Evolutionary conservation across 495 filamentous ascomycete genomes (phyloP).

Genomic region (Hypoxylon perforatum): DNA sequence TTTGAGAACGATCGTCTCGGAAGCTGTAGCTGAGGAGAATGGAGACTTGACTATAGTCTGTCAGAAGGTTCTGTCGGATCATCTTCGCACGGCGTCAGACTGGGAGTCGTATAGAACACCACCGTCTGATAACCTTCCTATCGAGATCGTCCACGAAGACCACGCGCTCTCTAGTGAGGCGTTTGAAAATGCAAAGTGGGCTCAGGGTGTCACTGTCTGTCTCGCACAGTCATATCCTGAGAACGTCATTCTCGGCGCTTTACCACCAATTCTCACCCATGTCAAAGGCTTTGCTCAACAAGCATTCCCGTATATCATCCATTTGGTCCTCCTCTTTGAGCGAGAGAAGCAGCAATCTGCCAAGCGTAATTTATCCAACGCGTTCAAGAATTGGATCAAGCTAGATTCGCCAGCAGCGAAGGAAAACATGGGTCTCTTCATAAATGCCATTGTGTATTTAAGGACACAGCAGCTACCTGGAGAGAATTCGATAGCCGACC

Average conservation of each 20-base stretch:
- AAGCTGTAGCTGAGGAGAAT: constrained; percentile 54
- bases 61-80: constrained; percentile 55
- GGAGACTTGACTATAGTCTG: constrained; percentile 61
- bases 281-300: constrained; percentile 75
- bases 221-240: constrained; percentile 69
- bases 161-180: constrained; percentile 47
- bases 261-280: constrained; percentile 69
- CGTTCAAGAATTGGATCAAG: constrained; percentile 62
- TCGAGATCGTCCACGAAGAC: constrained; percentile 31
- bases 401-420: constrained; percentile 52
- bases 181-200: constrained; percentile 65
- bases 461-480: constrained; percentile 79
- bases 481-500: constrained; percentile 81
- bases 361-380: constrained; percentile 61
- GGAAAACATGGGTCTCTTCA: constrained; percentile 67
- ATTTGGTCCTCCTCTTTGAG: constrained; percentile 74
- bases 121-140: constrained; percentile 52
- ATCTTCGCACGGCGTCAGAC: constrained; percentile 56
- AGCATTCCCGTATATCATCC: constrained; percentile 81
- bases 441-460: constrained; percentile 88
- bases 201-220: constrained; percentile 68
- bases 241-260: constrained; percentile 73
- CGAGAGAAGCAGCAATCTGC: constrained; percentile 58
- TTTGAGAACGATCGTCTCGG: constrained; percentile 75
- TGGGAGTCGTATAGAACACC: constrained; percentile 62